Percentiles rank a stretch among this genome's conserved stretches.
Conservation (phyloP, 768 basidiomycete species). For the Leccinum fibrillosum region DNA sequence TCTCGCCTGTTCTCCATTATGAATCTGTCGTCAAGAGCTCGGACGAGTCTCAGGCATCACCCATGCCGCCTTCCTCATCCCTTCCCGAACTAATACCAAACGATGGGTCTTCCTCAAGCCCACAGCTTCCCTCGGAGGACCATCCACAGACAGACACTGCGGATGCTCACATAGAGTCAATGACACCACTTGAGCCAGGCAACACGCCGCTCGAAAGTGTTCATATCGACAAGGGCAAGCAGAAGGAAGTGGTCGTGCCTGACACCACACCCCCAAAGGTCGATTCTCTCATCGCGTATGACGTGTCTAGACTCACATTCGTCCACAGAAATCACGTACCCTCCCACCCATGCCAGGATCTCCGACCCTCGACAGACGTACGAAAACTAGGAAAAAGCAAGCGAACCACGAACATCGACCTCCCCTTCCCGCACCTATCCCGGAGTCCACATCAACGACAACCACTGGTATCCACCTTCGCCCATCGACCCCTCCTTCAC, state of each 20-base stretch:
- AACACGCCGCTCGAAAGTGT: slow-evolving; percentile 7
- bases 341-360: slow-evolving; percentile 46
- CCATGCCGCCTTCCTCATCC: slow-evolving; percentile 35
- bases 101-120: slow-evolving; percentile 65
- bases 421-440: slow-evolving; percentile 27
- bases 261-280: slow-evolving; percentile 31
- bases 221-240: slow-evolving; percentile 13
- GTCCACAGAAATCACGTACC: slow-evolving; percentile 32
- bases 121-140: slow-evolving; percentile 38
- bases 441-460: slow-evolving; percentile 15
- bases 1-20: slow-evolving; percentile 21
- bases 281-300: not conserved
- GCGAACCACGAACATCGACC: slow-evolving; percentile 12
- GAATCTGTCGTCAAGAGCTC: slow-evolving; percentile 21
- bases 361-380: slow-evolving; percentile 42
- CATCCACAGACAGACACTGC: slow-evolving; percentile 15
- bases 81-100: slow-evolving; percentile 66
- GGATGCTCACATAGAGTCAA: slow-evolving; percentile 16
- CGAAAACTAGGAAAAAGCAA: slow-evolving; percentile 21
- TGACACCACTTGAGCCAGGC: slow-evolving; percentile 14
- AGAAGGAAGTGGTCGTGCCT: slow-evolving; percentile 12
- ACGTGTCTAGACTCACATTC: not conserved
- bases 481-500: slow-evolving; percentile 36
- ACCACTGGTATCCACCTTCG: slow-evolving; percentile 14
- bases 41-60: slow-evolving; percentile 25